Base-by-base conservation (phyloP, 169 alveolate species). In the Pseudocohnilembus persalinus region DNA sequence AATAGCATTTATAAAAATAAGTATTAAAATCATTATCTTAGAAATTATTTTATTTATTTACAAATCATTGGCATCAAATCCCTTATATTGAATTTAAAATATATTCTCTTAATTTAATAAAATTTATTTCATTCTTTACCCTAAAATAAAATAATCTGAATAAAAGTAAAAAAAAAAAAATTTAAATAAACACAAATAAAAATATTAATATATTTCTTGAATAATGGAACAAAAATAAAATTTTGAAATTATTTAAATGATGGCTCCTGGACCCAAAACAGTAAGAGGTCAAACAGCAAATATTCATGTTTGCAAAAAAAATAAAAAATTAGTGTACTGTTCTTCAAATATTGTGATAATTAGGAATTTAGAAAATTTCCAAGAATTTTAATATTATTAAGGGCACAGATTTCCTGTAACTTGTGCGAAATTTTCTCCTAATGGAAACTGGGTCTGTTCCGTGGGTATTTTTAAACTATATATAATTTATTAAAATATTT, bases 391-490 rank as follows among this genome's bases (percentile, higher is more conserved):
- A n/a, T 72, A 80, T 31, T 86, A 79, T 76, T 73, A 80, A 30
- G 80, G 64, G 63, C 90, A 86, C 35, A 86, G 81, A 29, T 49
- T 31, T 20, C 68, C 35, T 31, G 81, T 85, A 34, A 86, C 83
- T 31, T 85, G 87, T 29, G 90, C 82, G 24, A 76, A 75, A 73
- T 80, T 86, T 30, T 81, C 87, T 74, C 90, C 86, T 0, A 86
- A 63, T 81, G 90, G 90, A 74, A 86, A 81, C 31, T 81, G 33
- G n/a, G 83, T 83, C 32, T 86, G 90, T 74, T 86, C 90, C 1
- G 90, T 83, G 30, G 84, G 84, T 79, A 79, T 35, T 28, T 26
- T 28, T 29, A 32, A 32, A n/a, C 27, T 0, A 77, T 33, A 32
- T 16, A 0, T 24, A 35, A 25, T n/a, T 32, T 35, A 26, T 34